A percentile compares a stretch with the other conserved stretches of the same genome.
Evolutionary conservation across 2,329 filamentous ascomycete species (phyloP).

Genomic region (Pseudopyricularia cyperi): DNA sequence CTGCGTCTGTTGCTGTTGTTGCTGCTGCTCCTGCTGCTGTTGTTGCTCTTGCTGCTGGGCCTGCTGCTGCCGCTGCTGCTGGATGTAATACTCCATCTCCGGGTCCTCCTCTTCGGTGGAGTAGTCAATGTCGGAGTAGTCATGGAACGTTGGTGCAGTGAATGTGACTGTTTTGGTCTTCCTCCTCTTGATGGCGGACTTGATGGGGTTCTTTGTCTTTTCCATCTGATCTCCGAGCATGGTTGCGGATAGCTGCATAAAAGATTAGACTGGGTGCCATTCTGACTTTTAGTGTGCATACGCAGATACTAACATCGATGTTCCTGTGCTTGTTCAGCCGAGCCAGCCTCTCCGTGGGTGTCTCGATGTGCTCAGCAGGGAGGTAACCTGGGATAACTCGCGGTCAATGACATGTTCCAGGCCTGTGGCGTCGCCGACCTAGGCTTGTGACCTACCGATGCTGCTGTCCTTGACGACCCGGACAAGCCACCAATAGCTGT

Average conservation of each 20-base stretch:
- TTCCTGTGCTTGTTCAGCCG: conserved; percentile 96
- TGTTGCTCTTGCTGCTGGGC: conserved; percentile 14
- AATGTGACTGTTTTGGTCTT: conserved; percentile 84
- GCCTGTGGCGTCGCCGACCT: neutral
- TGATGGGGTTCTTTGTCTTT: conserved; percentile 71
- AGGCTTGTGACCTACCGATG: conserved; percentile 43
- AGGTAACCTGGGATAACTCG: conserved; percentile 59
- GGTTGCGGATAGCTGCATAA: conserved; percentile 40
- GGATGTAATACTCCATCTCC: conserved; percentile 21
- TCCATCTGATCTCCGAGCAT: conserved; percentile 55
- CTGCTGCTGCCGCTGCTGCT: conserved; percentile 16
- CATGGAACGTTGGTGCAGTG: conserved; percentile 71
- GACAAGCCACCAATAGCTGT: conserved; percentile 99
- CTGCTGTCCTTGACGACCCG: conserved; percentile 95
- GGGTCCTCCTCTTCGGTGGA: conserved; percentile 61
- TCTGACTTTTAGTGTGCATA: neutral
- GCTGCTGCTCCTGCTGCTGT: conserved; percentile 17
- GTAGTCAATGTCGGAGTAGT: conserved; percentile 78
- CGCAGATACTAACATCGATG: conserved; percentile 60
- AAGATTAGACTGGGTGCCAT: conserved; percentile 10
- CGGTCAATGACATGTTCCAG: neutral
- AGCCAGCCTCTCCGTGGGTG: conserved; percentile 85
- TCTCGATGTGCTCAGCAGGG: conserved; percentile 96
- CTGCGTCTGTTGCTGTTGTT: conserved; percentile 13
- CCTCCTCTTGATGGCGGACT: conserved; percentile 67